phyloP scores from a whole-genome alignment of 306 rosid species.

The Fragaria vesca region DNA sequence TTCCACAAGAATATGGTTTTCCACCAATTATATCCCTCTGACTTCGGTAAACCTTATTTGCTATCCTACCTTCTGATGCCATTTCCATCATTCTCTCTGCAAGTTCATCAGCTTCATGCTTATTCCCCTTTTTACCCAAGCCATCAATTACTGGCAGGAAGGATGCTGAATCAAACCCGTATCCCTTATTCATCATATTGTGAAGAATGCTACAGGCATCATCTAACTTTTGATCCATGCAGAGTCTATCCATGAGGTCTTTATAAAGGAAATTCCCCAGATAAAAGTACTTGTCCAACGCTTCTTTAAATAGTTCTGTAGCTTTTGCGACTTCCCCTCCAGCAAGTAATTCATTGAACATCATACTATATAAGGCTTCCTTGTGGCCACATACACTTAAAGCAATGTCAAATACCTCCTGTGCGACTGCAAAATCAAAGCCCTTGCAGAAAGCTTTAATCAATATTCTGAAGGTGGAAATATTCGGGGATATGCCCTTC shows the following conservation, averaged over 20 bases:
- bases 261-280: slow-evolving; percentile 64
- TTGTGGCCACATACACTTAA: slow-evolving; percentile 63
- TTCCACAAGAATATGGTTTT: slow-evolving; percentile 38
- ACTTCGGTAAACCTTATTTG: slow-evolving; percentile 34
- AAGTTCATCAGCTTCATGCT: slow-evolving; percentile 68
- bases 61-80: slow-evolving; percentile 51
- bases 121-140: slow-evolving; percentile 71
- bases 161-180: slow-evolving; percentile 65
- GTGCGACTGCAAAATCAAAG: slow-evolving; percentile 56
- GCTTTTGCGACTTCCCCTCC: slow-evolving; percentile 65
- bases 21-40: slow-evolving; percentile 30
- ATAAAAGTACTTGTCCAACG: slow-evolving; percentile 57
- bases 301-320: slow-evolving; percentile 61
- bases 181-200: slow-evolving; percentile 59
- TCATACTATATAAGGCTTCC: slow-evolving; percentile 74
- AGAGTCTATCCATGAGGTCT: slow-evolving; percentile 69
- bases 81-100: slow-evolving; percentile 77
- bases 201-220: slow-evolving; percentile 66
- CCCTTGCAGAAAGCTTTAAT: slow-evolving; percentile 71
- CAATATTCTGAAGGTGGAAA: slow-evolving; percentile 69
- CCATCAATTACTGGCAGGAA: slow-evolving; percentile 83
- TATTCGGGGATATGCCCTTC: slow-evolving; percentile 72
- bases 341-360: slow-evolving; percentile 74
- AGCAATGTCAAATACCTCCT: slow-evolving; percentile 66
- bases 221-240: slow-evolving; percentile 63